phyloP scores from a whole-genome alignment of 768 basidiomycete genomes.

The Mycena indigotica region DNA sequence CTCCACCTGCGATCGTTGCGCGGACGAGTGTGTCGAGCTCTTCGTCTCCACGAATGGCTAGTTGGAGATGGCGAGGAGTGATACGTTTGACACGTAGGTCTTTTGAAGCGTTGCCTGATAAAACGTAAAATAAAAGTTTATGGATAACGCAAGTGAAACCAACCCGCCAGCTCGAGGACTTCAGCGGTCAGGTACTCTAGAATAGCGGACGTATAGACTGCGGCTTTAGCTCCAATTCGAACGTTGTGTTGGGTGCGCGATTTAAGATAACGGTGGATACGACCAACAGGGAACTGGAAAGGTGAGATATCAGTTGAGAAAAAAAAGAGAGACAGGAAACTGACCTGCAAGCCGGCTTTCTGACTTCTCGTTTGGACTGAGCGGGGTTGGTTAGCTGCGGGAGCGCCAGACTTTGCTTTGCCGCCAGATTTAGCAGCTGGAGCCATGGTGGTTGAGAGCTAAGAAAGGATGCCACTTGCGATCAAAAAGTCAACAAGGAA shows the following conservation, averaged over 20 bases:
- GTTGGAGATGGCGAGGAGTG: conserved; percentile 92
- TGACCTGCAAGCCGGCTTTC: conserved; percentile 86
- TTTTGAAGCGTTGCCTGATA: conserved; percentile 90
- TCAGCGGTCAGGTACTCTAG: conserved; percentile 96
- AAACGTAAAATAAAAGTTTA: neutral
- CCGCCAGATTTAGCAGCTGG: conserved; percentile 58
- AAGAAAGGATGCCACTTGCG: neutral
- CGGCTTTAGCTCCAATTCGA: conserved; percentile 96
- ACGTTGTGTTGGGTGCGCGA: conserved; percentile 88
- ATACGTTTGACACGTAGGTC: conserved; percentile 97
- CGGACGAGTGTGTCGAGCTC: conserved; percentile 94
- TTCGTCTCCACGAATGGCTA: conserved; percentile 96
- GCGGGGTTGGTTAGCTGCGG: conserved; percentile 38
- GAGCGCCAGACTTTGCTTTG: conserved; percentile 58
- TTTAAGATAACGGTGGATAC: conserved; percentile 96
- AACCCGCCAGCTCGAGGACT: conserved; percentile 95
- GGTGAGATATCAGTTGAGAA: neutral
- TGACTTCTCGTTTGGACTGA: conserved; percentile 71
- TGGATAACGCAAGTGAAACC: conserved; percentile 33
- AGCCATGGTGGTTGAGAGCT: conserved; percentile 37
- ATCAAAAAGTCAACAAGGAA: neutral
- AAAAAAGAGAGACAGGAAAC: conserved; percentile 14
- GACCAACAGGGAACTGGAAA: conserved; percentile 90
- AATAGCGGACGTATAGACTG: conserved; percentile 95
- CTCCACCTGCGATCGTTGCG: conserved; percentile 91